phyloP scores from a whole-genome alignment of 257 asterid genomes.

The Galeopsis tetrahit region DNA sequence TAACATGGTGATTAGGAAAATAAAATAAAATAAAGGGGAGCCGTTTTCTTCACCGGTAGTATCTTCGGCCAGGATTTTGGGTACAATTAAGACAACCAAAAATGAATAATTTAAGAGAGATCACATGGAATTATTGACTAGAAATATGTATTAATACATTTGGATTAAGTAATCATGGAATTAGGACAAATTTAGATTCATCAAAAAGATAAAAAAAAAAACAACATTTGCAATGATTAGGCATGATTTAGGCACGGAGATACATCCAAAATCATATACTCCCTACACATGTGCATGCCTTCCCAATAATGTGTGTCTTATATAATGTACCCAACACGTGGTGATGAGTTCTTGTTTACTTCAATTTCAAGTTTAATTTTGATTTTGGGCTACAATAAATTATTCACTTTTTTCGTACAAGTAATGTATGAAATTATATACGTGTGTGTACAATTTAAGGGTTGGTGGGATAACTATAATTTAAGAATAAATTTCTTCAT shows the following conservation, averaged over 20 bases:
- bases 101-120: constrained; percentile 4
- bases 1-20: too few relatives aligned
- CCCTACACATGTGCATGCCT: constrained; percentile 37
- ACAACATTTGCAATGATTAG: constrained; percentile 42
- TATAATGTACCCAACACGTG: constrained; percentile 44
- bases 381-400: constrained; percentile 25
- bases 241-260: constrained; percentile 49
- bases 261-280: constrained; percentile 36
- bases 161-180: constrained; percentile 7
- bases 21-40: background rate
- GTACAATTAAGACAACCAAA: constrained; percentile 14
- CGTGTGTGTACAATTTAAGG: too few relatives aligned
- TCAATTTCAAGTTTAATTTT: constrained; percentile 34
- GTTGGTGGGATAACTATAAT: too few relatives aligned
- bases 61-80: constrained; percentile 34
- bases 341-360: constrained; percentile 40
- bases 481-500: too few relatives aligned
- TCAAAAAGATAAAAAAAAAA: background rate
- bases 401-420: constrained; percentile 7
- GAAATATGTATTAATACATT: background rate
- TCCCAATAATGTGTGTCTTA: constrained; percentile 40
- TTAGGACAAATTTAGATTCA: background rate
- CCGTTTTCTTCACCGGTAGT: constrained; percentile 30
- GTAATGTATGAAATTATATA: too few relatives aligned
- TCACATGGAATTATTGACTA: constrained; percentile 37